A percentile compares a stretch with the other conserved stretches of the same genome.
phyloP scores from a whole-genome alignment of 2,329 filamentous ascomycete genomes.

The Talaromyces albobiverticillius region DNA sequence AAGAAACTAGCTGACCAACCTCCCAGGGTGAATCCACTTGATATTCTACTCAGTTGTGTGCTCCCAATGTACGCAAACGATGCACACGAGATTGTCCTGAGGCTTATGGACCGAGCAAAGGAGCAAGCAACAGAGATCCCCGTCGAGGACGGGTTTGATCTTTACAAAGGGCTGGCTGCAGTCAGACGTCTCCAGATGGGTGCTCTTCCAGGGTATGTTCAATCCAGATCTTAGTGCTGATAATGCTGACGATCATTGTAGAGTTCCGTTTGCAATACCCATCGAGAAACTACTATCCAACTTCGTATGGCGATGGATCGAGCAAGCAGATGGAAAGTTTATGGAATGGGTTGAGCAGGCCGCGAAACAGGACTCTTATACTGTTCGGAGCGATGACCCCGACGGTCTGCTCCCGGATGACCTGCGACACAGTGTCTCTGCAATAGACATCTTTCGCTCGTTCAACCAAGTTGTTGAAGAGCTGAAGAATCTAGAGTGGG shows the following conservation, averaged over 20 bases:
- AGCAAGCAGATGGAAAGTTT: slow-evolving; percentile 73
- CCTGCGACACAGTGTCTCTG: slow-evolving; percentile 85
- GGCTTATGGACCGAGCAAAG: slow-evolving; percentile 72
- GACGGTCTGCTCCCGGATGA: slow-evolving; percentile 68
- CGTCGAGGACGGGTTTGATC: slow-evolving; percentile 87
- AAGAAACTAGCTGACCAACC: slow-evolving; percentile 6
- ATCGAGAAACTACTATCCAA: slow-evolving; percentile 81
- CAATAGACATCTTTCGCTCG: slow-evolving; percentile 88
- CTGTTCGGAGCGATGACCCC: slow-evolving; percentile 64
- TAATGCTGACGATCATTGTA: slow-evolving; percentile 19
- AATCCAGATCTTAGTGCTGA: too few relatives aligned
- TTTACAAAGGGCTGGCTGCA: slow-evolving; percentile 84
- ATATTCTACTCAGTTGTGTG: slow-evolving; percentile 75
- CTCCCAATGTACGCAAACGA: slow-evolving; percentile 90
- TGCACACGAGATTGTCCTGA: slow-evolving; percentile 76
- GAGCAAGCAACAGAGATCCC: slow-evolving; percentile 71
- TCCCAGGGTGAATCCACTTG: slow-evolving; percentile 56
- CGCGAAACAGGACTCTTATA: slow-evolving; percentile 85
- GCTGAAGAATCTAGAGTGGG: slow-evolving; percentile 82
- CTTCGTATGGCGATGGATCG: slow-evolving; percentile 96
- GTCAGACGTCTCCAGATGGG: slow-evolving; percentile 78
- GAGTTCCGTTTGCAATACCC: slow-evolving; percentile 75
- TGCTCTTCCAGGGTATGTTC: slow-evolving; percentile 60
- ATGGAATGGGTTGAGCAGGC: slow-evolving; percentile 83
- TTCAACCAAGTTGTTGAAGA: slow-evolving; percentile 92